Evolutionary conservation across 257 asterid genomes (phyloP), one percentile per base, ranked within the genome.

Genomic region (Jasminum sambac): DNA sequence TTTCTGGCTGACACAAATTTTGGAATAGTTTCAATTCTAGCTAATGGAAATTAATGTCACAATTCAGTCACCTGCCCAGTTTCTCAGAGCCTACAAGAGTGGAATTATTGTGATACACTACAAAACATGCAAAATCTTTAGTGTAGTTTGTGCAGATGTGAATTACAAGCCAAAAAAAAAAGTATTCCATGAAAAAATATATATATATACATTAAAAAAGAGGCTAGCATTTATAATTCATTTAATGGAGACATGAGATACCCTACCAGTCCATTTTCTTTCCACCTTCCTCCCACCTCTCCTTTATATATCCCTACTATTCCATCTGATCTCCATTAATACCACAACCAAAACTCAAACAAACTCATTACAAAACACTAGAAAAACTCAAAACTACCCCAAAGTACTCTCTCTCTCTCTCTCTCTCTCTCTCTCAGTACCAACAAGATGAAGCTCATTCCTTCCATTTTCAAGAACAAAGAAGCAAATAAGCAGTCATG

Each of bases 241-340:
- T 77, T 80, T 43, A 83, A 71, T 76, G 82, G 64, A 73, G 77
- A 70, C 85, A 81, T 76, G 83, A 84, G 70, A 71, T 78, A 83
- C 52, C 88, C 87, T 70, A 78, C 91, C 84, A 23, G 72, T 60
- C n/a, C 83, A 83, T 80, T 83, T 85, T 80, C 86, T 82, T 73
- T 78, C 89, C 88, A 82, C 85, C 84, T 79, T 66, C 81, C 82
- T 67, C 70, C 69, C 83, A 65, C 74, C 63, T 73, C 70, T 55
- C 65, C 65, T 64, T 66, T 63, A 78, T 66, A 72, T 73, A 40
- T 19, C 66, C 61, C 75, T 70, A 46, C 70, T 38, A 61, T 41
- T 72, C 73, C 83, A 64, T 77, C 72, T 78, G 80, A 79, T 57
- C 76, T 67, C 81, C 84, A 81, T 86, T 81, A 84, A 86, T 74